Evolutionary conservation across 495 filamentous ascomycete species (phyloP).

Genomic region (Penicillium dipodomyicola): DNA sequence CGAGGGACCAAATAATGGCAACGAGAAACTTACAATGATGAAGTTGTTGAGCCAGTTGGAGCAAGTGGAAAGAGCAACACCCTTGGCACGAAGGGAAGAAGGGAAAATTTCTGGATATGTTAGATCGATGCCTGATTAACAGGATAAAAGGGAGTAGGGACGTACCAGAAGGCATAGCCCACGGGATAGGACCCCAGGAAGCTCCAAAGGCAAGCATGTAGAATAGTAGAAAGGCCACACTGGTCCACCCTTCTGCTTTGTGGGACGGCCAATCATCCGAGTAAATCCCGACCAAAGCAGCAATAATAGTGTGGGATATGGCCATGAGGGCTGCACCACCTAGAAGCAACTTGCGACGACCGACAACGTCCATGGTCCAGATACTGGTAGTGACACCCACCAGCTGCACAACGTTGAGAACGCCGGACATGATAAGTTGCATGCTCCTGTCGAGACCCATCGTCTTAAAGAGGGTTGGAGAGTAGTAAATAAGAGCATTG

Average conservation of each 20-base stretch:
- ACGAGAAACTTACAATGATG: conserved; percentile 41
- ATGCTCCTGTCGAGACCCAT: conserved; percentile 56
- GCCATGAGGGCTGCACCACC: conserved; percentile 48
- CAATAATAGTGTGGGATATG: conserved; percentile 50
- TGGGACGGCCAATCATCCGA: conserved; percentile 46
- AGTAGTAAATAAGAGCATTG: conserved; percentile 56
- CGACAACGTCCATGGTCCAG: conserved; percentile 51
- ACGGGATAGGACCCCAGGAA: conserved; percentile 47
- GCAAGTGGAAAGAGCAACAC: conserved; percentile 51
- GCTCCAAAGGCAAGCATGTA: conserved; percentile 52
- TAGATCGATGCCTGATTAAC: background rate
- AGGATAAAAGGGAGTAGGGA: background rate
- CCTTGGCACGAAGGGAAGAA: conserved; percentile 51
- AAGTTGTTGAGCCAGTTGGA: conserved; percentile 59
- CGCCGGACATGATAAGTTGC: conserved; percentile 58
- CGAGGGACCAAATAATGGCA: background rate
- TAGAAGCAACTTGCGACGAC: conserved; percentile 47
- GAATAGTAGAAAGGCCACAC: conserved; percentile 45
- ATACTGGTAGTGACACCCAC: conserved; percentile 47
- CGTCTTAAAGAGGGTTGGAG: conserved; percentile 54
- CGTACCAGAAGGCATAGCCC: conserved; percentile 45
- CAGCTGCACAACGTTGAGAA: conserved; percentile 55
- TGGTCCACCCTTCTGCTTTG: conserved; percentile 47
- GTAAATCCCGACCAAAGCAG: conserved; percentile 46
- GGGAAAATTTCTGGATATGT: conserved; percentile 46